Percentiles rank a stretch among this genome's conserved stretches.
Conservation (phyloP, 2,329 filamentous ascomycete species). For the Monilinia vaccinii-corymbosi region DNA sequence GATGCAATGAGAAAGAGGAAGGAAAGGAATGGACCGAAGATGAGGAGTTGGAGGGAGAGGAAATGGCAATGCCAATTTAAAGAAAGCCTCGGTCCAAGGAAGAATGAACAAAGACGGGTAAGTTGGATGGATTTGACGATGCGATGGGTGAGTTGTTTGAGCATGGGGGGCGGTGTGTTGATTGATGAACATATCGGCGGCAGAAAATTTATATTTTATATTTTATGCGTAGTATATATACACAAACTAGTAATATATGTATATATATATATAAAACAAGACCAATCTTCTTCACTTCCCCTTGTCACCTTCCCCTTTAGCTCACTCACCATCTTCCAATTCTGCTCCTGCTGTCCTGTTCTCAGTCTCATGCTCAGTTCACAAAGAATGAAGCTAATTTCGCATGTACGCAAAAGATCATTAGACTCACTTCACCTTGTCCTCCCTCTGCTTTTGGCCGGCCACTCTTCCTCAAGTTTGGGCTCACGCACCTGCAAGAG, state of each 20-base stretch:
- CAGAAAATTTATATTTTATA: too few species aligned
- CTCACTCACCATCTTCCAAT: not conserved
- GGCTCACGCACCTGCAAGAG: not conserved
- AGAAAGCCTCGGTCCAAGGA: slow-evolving; percentile 5
- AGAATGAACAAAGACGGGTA: too few species aligned
- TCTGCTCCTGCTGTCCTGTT: not conserved
- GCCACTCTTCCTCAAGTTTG: not conserved
- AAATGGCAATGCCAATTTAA: too few species aligned
- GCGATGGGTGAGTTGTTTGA: not conserved
- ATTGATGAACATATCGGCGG: too few species aligned
- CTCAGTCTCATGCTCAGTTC: not conserved
- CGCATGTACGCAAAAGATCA: not conserved
- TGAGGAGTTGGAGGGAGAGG: not conserved
- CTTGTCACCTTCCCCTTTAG: not conserved
- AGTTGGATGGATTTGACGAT: too few species aligned
- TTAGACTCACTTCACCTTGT: not conserved
- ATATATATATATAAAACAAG: not conserved
- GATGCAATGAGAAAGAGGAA: not conserved
- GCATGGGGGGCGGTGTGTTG: slow-evolving; percentile 3
- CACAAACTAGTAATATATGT: not conserved
- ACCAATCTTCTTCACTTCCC: not conserved
- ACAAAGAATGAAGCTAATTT: not conserved
- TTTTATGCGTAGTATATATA: not conserved
- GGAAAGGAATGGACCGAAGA: too few species aligned
- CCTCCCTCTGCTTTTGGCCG: not conserved